Conservation (phyloP, 2,329 filamentous ascomycete genomes). For the Alternaria consortialis region DNA sequence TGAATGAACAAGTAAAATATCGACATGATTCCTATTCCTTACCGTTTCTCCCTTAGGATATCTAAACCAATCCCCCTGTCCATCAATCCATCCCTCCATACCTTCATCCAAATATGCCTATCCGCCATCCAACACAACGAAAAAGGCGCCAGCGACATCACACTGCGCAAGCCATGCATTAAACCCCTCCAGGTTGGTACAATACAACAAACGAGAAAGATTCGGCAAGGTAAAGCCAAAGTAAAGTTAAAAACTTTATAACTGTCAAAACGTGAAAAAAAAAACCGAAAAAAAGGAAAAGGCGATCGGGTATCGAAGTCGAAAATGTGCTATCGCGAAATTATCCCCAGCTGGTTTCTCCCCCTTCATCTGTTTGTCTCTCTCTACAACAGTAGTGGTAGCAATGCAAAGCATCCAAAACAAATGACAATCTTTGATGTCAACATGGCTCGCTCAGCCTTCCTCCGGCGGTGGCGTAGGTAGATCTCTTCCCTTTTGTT, state of each 20-base stretch:
- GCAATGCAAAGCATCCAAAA: neutral
- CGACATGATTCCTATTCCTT: conserved; percentile 1
- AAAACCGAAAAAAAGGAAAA: conserved; percentile 2
- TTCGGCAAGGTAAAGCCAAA: neutral
- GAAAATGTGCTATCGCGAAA: conserved; percentile 2
- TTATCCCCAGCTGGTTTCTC: conserved; percentile 2
- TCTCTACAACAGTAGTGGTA: neutral
- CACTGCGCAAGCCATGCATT: conserved; percentile 3
- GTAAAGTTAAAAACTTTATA: neutral
- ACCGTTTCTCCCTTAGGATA: neutral
- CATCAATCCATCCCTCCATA: neutral
- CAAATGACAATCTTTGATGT: neutral
- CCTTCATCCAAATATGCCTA: conserved; percentile 1
- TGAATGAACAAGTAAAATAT: neutral
- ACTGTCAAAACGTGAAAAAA: neutral
- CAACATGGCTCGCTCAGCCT: neutral
- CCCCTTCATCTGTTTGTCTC: neutral
- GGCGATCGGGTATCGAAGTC: conserved; percentile 16
- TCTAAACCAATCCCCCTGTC: neutral
- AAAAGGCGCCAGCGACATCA: conserved; percentile 2
- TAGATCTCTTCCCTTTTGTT: conserved; percentile 37
- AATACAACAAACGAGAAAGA: neutral
- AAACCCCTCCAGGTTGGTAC: neutral
- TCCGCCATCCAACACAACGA: neutral
- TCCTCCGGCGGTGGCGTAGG: conserved; percentile 44